These are phyloP conservation scores for Aspergillus funiculosus DNA, from an alignment of 495 filamentous ascomycete species.

Conservation along the genomic window DNA sequence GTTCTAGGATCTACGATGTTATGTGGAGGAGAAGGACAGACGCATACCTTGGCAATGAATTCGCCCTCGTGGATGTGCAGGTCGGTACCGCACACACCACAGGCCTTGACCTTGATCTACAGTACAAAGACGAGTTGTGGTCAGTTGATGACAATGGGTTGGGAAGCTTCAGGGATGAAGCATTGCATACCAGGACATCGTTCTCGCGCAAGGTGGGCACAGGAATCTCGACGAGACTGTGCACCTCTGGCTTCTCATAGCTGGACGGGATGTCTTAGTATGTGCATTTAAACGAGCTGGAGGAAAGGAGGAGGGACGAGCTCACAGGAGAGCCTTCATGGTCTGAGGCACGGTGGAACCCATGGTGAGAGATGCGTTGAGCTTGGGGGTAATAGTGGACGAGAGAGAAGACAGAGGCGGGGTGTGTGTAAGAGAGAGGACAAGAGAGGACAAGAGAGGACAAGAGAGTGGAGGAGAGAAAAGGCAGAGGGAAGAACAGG, in stretches of 20 bases:
- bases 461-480: constrained; percentile 7
- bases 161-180: too few relatives aligned
- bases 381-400: neutral
- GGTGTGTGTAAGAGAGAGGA: constrained; percentile 1
- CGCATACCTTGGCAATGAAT: constrained; percentile 55
- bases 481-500: neutral
- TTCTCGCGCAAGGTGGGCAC: constrained; percentile 54
- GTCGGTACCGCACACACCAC: constrained; percentile 65
- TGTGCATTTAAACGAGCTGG: neutral
- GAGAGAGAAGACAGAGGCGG: neutral
- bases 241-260: constrained; percentile 57
- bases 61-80: constrained; percentile 62
- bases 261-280: constrained; percentile 27
- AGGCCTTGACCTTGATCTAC: constrained; percentile 54
- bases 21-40: neutral
- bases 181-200: constrained; percentile 50
- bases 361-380: constrained; percentile 21
- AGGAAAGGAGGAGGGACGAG: constrained; percentile 1
- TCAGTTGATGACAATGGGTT: neutral
- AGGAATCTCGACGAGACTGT: constrained; percentile 53
- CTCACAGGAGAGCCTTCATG: constrained; percentile 57
- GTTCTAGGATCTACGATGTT: neutral
- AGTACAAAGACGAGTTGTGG: neutral
- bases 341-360: constrained; percentile 41
- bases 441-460: constrained; percentile 2